Percentiles rank a stretch among this genome's conserved stretches.
Evolutionary conservation across 345 rosid genomes (phyloP).

Genomic region (Dipteronia dyeriana): DNA sequence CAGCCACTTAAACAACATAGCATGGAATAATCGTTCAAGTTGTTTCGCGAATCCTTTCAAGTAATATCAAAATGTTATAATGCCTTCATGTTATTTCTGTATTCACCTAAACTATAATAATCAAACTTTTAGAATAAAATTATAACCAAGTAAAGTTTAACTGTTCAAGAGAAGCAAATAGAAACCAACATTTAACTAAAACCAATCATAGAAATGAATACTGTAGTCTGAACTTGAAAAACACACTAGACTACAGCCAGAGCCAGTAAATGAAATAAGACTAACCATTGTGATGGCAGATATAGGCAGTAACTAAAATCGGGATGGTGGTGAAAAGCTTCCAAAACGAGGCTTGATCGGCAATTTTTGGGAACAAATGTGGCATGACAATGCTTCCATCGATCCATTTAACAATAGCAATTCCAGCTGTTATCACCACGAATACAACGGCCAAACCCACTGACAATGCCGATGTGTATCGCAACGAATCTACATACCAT

Average conservation of each 20-base stretch:
- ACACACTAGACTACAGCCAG: not conserved
- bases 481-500: conserved; percentile 51
- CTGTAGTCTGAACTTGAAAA: not conserved
- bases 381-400: conserved; percentile 55
- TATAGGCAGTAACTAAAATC: conserved; percentile 61
- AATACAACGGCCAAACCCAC: conserved; percentile 65
- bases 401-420: conserved; percentile 40
- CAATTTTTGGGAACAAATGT: conserved; percentile 48
- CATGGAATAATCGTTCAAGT: not conserved
- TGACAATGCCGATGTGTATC: conserved; percentile 66
- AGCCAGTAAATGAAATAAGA: not conserved
- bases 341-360: conserved; percentile 61
- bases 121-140: too few relatives aligned
- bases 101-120: not conserved
- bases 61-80: not conserved
- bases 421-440: conserved; percentile 60
- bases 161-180: not conserved
- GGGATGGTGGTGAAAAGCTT: conserved; percentile 67
- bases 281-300: conserved; percentile 68
- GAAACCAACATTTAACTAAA: not conserved
- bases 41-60: not conserved
- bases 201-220: not conserved
- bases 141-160: too few relatives aligned
- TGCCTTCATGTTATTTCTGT: not conserved
- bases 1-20: not conserved